A percentile compares a stretch with the other conserved stretches of the same genome.
These are phyloP conservation scores for Tetrahymena thermophila DNA, from an alignment of 73 alveolate genomes.

Conservation along the genomic window DNA sequence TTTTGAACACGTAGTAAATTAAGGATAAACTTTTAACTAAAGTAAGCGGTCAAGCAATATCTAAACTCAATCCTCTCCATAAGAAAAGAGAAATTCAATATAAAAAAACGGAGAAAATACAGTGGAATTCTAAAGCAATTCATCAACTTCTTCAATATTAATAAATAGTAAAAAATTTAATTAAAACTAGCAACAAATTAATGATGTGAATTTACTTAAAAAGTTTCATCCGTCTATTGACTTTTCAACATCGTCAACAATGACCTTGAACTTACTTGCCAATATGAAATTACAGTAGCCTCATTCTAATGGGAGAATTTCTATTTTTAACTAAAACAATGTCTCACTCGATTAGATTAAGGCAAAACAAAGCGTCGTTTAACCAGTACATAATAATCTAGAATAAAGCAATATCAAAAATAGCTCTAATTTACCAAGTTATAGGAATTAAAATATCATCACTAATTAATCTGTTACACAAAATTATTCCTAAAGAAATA, in stretches of 20 bases:
- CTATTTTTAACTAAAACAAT: not conserved
- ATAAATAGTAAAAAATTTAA: not conserved
- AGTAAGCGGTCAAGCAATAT: not conserved
- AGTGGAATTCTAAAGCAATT: not conserved
- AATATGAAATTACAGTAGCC: not conserved
- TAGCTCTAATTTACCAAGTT: not conserved
- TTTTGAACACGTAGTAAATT: not conserved
- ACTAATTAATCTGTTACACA: not conserved
- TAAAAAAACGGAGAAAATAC: not conserved
- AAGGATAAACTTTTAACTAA: not conserved
- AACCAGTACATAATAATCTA: not conserved
- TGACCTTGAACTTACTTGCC: not conserved
- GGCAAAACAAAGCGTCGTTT: not conserved
- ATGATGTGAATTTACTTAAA: not conserved
- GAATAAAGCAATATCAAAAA: not conserved
- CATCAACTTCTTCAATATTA: not conserved
- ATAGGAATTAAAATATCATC: not conserved
- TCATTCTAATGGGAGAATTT: not conserved
- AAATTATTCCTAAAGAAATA: not conserved
- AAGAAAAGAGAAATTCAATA: not conserved
- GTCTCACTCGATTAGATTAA: not conserved
- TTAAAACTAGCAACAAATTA: not conserved
- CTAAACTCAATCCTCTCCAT: not conserved
- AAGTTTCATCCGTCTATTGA: not conserved
- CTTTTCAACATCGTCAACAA: not conserved